Conservation (phyloP, 2,329 filamentous ascomycete species). For the Sporothrix brunneoviolacea region DNA sequence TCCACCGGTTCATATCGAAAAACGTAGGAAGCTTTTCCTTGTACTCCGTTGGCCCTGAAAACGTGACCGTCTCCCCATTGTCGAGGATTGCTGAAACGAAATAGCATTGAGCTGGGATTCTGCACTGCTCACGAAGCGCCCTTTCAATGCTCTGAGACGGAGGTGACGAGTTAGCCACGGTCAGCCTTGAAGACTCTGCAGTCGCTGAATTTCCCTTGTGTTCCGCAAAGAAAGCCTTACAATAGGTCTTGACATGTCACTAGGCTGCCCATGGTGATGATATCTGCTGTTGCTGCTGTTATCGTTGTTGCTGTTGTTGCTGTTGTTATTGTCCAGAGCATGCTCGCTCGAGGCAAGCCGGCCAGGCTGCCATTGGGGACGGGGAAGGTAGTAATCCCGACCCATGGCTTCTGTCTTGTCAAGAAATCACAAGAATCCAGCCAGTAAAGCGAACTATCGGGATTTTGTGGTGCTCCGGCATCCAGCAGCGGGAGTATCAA, state of each 20-base stretch:
- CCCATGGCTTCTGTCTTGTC: constrained; percentile 15
- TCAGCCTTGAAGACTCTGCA: too few species aligned
- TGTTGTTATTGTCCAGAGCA: constrained; percentile 8
- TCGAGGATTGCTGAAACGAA: constrained; percentile 47
- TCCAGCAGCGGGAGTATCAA: constrained; percentile 1
- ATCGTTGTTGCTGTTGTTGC: background rate
- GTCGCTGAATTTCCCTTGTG: too few species aligned
- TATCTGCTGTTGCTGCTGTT: constrained; percentile 10
- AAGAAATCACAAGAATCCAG: constrained; percentile 1
- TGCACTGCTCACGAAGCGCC: constrained; percentile 45
- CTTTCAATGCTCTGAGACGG: constrained; percentile 33
- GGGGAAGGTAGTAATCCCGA: constrained; percentile 18
- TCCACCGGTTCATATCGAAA: constrained; percentile 38
- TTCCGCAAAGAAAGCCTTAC: constrained; percentile 16
- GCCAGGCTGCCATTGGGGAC: constrained; percentile 20
- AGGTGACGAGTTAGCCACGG: constrained; percentile 1
- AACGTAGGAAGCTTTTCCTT: constrained; percentile 37
- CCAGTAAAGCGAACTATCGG: background rate
- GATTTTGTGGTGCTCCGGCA: background rate
- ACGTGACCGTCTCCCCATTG: constrained; percentile 40
- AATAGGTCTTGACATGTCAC: constrained; percentile 21
- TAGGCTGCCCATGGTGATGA: constrained; percentile 16
- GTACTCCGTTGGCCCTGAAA: constrained; percentile 37
- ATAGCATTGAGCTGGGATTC: constrained; percentile 44
- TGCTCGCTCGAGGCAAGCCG: constrained; percentile 16